These are phyloP conservation scores for Lipomyces lipofer DNA, from an alignment of 805 yeast species.

Conservation along the genomic window DNA sequence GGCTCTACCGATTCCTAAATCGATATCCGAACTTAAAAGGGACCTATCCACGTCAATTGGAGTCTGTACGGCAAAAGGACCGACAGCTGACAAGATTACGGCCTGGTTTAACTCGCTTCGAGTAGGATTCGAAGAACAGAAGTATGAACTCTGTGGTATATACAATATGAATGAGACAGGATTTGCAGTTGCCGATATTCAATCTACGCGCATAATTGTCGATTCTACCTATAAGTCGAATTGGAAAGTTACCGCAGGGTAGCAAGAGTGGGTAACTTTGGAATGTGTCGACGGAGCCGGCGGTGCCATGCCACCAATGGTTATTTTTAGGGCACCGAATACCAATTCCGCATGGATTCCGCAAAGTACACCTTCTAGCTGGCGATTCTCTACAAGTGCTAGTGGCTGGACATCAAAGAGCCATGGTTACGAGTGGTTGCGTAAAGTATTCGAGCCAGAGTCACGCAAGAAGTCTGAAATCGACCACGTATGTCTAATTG, in stretches of 20 bases:
- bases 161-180: background rate
- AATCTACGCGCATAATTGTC: background rate
- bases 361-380: background rate
- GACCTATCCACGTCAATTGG: too few relatives aligned
- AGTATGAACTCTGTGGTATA: too few relatives aligned
- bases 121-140: too few relatives aligned
- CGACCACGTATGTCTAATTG: background rate
- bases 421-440: slow-evolving; percentile 1
- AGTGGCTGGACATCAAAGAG: background rate
- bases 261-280: background rate
- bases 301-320: background rate
- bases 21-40: too few relatives aligned
- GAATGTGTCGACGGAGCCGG: slow-evolving; percentile 1
- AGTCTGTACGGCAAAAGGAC: too few relatives aligned
- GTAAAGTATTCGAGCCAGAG: background rate
- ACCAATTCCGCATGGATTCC: background rate
- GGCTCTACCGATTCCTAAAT: too few relatives aligned
- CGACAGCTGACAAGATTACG: too few relatives aligned
- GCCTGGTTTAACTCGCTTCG: too few relatives aligned
- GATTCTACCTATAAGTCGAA: too few relatives aligned
- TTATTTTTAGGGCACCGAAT: background rate
- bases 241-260: background rate
- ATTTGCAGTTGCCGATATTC: background rate
- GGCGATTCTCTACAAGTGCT: background rate
- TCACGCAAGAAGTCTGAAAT: background rate